These are phyloP conservation scores for Phytophthora melonis DNA, from an alignment of 352 stramenopile genomes.

Conservation along the genomic window DNA sequence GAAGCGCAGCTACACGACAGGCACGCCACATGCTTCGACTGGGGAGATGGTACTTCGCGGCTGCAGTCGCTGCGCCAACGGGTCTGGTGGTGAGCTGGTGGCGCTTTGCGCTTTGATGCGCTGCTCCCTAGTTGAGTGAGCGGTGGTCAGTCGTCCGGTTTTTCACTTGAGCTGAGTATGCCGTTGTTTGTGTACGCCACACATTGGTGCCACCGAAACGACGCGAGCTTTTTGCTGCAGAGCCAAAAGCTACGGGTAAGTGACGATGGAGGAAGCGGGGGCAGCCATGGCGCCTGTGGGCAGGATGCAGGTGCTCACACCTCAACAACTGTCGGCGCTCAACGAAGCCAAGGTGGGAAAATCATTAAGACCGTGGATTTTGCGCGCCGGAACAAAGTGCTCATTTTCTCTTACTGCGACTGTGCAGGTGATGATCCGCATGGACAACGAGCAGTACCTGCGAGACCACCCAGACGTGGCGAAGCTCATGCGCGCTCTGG, in stretches of 20 bases:
- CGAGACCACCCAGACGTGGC: slow-evolving; percentile 67
- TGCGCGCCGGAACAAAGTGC: no score
- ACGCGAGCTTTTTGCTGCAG: slow-evolving; percentile 15
- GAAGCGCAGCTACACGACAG: slow-evolving; percentile 59
- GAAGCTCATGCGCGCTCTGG: slow-evolving; percentile 66
- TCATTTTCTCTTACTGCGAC: no score
- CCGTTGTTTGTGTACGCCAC: slow-evolving; percentile 21
- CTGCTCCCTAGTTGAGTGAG: slow-evolving; percentile 19
- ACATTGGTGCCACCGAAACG: slow-evolving; percentile 22
- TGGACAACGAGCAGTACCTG: slow-evolving; percentile 84
- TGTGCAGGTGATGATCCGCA: slow-evolving; percentile 77
- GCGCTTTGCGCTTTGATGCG: slow-evolving; percentile 30
- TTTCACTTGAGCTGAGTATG: slow-evolving; percentile 31
- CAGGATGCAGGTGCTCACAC: slow-evolving; percentile 70
- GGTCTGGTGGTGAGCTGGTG: slow-evolving; percentile 7
- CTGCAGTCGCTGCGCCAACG: background rate
- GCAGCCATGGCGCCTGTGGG: slow-evolving; percentile 25
- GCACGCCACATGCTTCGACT: slow-evolving; percentile 62
- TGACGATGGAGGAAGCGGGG: slow-evolving; percentile 14
- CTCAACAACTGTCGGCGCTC: slow-evolving; percentile 68
- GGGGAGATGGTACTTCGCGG: slow-evolving; percentile 2
- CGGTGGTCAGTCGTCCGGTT: slow-evolving; percentile 26
- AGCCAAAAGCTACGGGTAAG: background rate
- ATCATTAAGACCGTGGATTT: background rate
- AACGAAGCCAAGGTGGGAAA: slow-evolving; percentile 68